phyloP scores from a whole-genome alignment of 2,329 filamentous ascomycete species.

The Phyllosticta citriasiana region DNA sequence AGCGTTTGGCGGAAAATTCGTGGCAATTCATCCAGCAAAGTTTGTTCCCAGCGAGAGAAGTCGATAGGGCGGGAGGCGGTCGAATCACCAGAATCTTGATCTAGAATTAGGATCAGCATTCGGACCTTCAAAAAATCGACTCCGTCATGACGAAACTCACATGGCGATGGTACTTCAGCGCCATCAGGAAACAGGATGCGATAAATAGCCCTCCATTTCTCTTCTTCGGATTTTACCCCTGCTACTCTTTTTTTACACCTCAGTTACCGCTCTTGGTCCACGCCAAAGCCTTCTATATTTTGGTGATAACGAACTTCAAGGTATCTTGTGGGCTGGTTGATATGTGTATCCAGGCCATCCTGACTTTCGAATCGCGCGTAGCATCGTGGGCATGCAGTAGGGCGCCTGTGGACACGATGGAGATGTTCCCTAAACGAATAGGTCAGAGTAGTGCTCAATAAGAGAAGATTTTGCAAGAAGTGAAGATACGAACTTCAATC shows the following conservation, averaged over 20 bases:
- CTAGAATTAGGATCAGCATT: not conserved
- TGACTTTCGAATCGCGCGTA: not conserved
- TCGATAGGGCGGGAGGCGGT: not conserved
- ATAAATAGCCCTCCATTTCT: constrained; percentile 20
- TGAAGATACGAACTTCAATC: constrained; percentile 9
- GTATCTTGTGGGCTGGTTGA: not conserved
- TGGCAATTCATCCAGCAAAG: not conserved
- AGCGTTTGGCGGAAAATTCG: not conserved
- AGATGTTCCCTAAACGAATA: not conserved
- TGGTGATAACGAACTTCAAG: not conserved
- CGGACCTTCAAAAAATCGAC: not conserved
- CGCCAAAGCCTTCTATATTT: not conserved
- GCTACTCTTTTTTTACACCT: constrained; percentile 20
- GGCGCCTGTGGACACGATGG: not conserved
- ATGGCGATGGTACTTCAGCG: constrained; percentile 1
- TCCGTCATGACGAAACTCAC: not conserved
- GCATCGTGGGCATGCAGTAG: not conserved
- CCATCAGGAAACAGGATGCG: constrained; percentile 19
- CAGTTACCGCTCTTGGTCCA: constrained; percentile 17
- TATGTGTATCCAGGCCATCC: not conserved
- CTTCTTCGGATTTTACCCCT: constrained; percentile 15
- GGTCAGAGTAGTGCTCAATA: not conserved
- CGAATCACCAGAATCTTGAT: not conserved
- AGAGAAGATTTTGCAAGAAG: constrained; percentile 12
- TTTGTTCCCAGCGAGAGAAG: not conserved